Conservation (phyloP, 192 early-diverging fungal genomes). For the Backusella morwellensis region DNA sequence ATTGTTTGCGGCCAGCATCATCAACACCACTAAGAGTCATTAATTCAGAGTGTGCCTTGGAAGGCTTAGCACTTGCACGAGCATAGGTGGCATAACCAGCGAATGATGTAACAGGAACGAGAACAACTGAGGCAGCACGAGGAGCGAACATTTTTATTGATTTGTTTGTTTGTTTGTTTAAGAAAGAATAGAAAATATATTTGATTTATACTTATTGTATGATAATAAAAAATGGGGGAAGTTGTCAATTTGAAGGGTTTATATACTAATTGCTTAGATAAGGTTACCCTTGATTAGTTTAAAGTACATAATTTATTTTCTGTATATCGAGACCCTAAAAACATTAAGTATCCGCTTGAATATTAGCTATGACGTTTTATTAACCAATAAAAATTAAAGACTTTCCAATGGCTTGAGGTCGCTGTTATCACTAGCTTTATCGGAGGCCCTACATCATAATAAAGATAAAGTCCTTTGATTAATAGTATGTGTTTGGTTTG, state of each 20-base stretch:
- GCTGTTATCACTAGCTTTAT: not conserved
- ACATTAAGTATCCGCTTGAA: not conserved
- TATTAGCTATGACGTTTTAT: not conserved
- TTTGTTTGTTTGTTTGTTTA: not conserved
- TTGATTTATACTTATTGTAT: not conserved
- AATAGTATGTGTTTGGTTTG: not conserved
- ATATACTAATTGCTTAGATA: not conserved
- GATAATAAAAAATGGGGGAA: not conserved
- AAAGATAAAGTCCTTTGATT: not conserved
- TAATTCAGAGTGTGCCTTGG: slow-evolving; percentile 15
- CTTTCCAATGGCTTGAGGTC: not conserved
- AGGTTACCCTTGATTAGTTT: not conserved
- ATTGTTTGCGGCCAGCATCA: slow-evolving; percentile 8
- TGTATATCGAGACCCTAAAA: not conserved
- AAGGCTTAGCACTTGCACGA: slow-evolving; percentile 18
- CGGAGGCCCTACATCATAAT: not conserved
- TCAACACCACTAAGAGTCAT: slow-evolving; percentile 25
- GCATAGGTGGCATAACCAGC: slow-evolving; percentile 31
- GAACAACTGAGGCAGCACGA: slow-evolving; percentile 25
- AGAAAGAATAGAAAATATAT: not conserved
- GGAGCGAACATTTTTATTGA: slow-evolving; percentile 13
- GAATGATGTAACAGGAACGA: slow-evolving; percentile 23
- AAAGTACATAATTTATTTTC: not conserved
- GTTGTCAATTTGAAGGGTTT: not conserved
- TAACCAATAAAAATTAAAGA: not conserved